Percentiles rank a stretch among this genome's conserved stretches.
These are phyloP conservation scores for Tetrahymena elliotti DNA, from an alignment of 73 alveolate genomes.

Conservation along the genomic window DNA sequence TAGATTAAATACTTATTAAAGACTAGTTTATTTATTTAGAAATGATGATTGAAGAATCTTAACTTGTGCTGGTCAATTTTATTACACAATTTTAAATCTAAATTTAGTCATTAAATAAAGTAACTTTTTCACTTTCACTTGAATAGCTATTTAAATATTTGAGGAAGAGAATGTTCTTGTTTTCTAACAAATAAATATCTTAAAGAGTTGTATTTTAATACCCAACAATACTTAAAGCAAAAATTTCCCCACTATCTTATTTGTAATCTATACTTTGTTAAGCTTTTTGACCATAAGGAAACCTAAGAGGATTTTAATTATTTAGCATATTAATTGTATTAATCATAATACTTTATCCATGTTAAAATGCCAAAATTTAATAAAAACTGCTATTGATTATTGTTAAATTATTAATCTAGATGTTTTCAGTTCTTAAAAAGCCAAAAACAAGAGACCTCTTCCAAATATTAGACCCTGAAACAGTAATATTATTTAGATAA, in stretches of 20 bases:
- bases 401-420: not conserved
- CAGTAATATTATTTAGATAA: not conserved
- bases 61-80: not conserved
- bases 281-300: not conserved
- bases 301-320: not conserved
- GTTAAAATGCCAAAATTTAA: not conserved
- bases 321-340: not conserved
- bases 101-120: not conserved
- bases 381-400: no score
- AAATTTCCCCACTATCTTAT: not conserved
- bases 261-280: not conserved
- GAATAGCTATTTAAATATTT: not conserved
- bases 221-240: not conserved
- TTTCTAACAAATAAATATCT: not conserved
- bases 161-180: not conserved
- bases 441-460: not conserved
- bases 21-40: not conserved
- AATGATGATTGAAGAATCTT: not conserved
- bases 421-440: not conserved
- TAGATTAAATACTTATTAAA: not conserved
- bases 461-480: not conserved
- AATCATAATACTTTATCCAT: not conserved
- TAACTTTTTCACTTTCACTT: not conserved
- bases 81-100: not conserved
- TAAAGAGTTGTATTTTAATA: not conserved